Conservation (phyloP, 1,284 basidiomycete species). For the Flammula alnicola region DNA sequence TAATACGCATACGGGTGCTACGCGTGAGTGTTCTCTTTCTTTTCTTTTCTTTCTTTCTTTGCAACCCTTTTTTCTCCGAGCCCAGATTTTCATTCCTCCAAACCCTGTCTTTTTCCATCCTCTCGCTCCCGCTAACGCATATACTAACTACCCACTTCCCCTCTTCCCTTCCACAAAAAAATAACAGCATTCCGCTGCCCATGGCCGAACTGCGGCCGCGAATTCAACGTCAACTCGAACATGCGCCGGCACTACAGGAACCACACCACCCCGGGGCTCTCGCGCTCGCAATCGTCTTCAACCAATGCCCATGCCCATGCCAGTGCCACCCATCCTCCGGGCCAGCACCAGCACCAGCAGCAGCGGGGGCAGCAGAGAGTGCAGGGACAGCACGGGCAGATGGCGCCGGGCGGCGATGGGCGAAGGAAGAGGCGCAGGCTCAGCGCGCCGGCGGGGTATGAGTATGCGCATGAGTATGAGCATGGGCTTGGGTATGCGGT, state of each 20-base stretch:
- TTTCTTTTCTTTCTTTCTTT: conserved; percentile 13
- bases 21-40: conserved; percentile 53
- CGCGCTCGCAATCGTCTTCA: conserved; percentile 16
- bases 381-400: too few relatives aligned
- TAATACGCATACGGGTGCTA: conserved; percentile 79
- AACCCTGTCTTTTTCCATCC: conserved; percentile 1
- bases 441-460: too few relatives aligned
- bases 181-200: conserved; percentile 76
- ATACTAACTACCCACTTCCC: not conserved
- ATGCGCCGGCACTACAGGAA: conserved; percentile 80
- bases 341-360: not conserved
- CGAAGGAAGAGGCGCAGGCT: too few relatives aligned
- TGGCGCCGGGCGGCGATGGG: too few relatives aligned
- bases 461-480: too few relatives aligned
- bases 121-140: conserved; percentile 6
- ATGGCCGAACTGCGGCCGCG: conserved; percentile 71
- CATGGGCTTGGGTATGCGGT: too few relatives aligned
- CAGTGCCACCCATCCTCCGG: not conserved
- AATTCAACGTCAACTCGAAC: conserved; percentile 82
- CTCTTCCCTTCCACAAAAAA: too few relatives aligned
- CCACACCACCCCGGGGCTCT: conserved; percentile 46
- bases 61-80: conserved; percentile 4
- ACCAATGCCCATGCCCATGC: conserved; percentile 1
- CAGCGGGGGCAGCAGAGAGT: conserved; percentile 3
- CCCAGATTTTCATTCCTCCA: conserved; percentile 12